These are phyloP conservation scores for Auricularia auricula-judae DNA, from an alignment of 768 basidiomycete species.

Conservation along the genomic window DNA sequence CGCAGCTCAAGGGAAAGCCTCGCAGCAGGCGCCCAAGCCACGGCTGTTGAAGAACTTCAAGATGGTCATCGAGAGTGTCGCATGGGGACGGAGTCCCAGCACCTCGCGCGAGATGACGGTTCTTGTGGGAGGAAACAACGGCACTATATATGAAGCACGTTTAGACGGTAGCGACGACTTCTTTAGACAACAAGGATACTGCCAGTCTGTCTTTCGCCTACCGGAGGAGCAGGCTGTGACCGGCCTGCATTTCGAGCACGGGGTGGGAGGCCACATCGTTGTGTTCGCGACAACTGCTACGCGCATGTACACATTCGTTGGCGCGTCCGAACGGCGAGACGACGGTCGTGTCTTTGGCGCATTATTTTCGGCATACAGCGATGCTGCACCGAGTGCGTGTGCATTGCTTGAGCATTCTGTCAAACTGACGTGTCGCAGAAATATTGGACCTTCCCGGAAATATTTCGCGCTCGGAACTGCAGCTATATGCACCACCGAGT, in stretches of 20 bases:
- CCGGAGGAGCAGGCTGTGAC: conserved; percentile 76
- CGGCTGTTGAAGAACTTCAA: conserved; percentile 69
- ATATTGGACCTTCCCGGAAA: conserved; percentile 85
- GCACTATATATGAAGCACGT: conserved; percentile 78
- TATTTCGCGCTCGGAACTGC: conserved; percentile 62
- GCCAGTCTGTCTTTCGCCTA: conserved; percentile 62
- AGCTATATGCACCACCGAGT: conserved; percentile 62
- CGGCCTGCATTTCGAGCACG: conserved; percentile 73
- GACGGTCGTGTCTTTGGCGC: conserved; percentile 67
- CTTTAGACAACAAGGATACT: conserved; percentile 79
- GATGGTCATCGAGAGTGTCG: conserved; percentile 81
- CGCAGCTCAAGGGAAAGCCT: neutral
- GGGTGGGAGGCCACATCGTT: conserved; percentile 48
- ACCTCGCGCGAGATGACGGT: conserved; percentile 61
- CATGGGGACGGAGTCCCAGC: conserved; percentile 71
- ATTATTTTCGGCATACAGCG: conserved; percentile 64
- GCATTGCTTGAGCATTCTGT: conserved; percentile 2
- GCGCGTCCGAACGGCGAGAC: conserved; percentile 55
- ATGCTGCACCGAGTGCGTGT: conserved; percentile 65
- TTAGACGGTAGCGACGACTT: conserved; percentile 87
- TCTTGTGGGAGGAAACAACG: conserved; percentile 76
- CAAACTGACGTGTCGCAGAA: conserved; percentile 38
- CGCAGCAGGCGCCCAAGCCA: conserved; percentile 48
- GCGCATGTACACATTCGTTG: conserved; percentile 85
- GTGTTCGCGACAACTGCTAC: conserved; percentile 78